Base-by-base conservation (phyloP, 2,329 filamentous ascomycete species). In the Trichophyton rubrum region DNA sequence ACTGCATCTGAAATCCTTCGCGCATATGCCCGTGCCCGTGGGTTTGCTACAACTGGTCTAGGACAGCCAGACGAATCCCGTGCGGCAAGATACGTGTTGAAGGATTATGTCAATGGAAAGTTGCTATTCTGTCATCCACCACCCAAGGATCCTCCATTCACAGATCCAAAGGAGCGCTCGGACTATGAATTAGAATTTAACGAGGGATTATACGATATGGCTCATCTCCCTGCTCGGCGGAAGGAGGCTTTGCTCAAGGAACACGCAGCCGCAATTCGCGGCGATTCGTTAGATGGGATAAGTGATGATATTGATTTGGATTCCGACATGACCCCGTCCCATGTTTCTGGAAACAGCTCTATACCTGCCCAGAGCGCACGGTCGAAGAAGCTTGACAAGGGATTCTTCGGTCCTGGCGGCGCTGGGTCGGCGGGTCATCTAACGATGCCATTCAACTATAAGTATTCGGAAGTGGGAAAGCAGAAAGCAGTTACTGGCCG, bases 21-120 rank as follows among this genome's bases (percentile, higher is more conserved):
- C 30, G 87, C 92, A 2, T 97, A 96, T 69, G 93, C 93, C 40
- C 84, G 82, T 60, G 93, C 93, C 15, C 81, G 95, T 71, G 93
- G 93, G 9, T 99, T 95, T 77, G 86, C 88, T 61, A 96, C 91
- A 3, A 86, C 88, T 59, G 93, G 93, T 68, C 82, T 89, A 38
- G 92, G 93, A 7, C 88, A 93, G 70, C 92, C 93, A 0, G 93
- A 99, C 68, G 90, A 96, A 77, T 95, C 90, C 1, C 83, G 93
- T 67, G 93, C 93, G 5, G 90, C 92, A 3, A 83, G 93, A 59
- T 88, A 89, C 67, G 81, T 99, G 15, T 82, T 99, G 27, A 99
- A 99, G 73, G 93, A 99, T 76, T 99, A 97, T 69, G 93, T 99
- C 67, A 95, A 87, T 71, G 93, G 93, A 64, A 97, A 96, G 76